Evolutionary conservation across 371 early-diverging fungal genomes (phyloP).

Genomic region (Mortierella sp.): DNA sequence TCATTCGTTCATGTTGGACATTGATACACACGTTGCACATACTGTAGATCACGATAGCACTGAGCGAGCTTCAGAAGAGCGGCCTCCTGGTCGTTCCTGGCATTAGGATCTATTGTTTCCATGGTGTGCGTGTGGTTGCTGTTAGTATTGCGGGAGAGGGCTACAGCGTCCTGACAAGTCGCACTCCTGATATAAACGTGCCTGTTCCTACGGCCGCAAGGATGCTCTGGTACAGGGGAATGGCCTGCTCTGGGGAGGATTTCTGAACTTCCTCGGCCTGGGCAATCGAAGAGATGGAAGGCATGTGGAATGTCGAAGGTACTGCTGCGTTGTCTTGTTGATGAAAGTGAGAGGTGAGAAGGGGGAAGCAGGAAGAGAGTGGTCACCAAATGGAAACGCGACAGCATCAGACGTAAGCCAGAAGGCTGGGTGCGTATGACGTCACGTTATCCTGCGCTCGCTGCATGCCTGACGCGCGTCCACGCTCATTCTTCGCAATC

Average conservation of each 20-base stretch:
- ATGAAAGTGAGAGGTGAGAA: neutral
- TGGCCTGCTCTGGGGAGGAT: constrained; percentile 64
- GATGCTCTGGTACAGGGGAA: constrained; percentile 63
- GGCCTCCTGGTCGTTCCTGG: constrained; percentile 64
- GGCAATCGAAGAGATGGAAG: constrained; percentile 55
- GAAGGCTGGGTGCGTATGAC: no score
- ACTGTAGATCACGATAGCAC: constrained; percentile 73
- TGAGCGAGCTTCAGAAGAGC: constrained; percentile 72
- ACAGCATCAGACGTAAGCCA: no score
- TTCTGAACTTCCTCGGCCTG: constrained; percentile 63
- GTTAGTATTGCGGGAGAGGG: no score
- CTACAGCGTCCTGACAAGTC: no score
- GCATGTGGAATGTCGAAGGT: constrained; percentile 13
- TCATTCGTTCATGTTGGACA: no score
- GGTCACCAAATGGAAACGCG: no score
- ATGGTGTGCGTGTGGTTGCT: no score
- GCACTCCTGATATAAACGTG: no score
- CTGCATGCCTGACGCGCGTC: no score
- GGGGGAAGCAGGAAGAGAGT: neutral
- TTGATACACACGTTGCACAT: constrained; percentile 12
- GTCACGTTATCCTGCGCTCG: no score
- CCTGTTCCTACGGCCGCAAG: constrained; percentile 56
- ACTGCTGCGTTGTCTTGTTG: no score
- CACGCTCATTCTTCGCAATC: no score
- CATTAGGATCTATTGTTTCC: constrained; percentile 17